Base-by-base conservation (phyloP, 208 protist genomes). In the Wallacemonas sp. region DNA sequence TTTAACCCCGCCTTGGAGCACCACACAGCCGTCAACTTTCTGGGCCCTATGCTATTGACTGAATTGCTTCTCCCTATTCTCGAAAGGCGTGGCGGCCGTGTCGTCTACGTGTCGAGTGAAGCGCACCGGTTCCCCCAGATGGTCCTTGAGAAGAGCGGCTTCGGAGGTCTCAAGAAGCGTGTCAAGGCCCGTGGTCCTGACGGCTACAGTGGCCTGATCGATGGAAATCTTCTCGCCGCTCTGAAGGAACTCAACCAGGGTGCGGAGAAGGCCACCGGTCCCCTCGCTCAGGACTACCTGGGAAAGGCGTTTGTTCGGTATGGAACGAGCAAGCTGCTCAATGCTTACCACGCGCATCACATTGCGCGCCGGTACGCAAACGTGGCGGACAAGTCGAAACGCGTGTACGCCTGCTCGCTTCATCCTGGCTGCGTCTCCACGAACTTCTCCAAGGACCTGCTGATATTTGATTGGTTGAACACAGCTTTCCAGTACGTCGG, bases 21-120 rank as follows among this genome's bases (percentile, higher is more conserved):
- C 15, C 84, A 93, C 77, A 92, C 80, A 0, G 90, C 90, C n/a
- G 84, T 87, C 21, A 96, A 96, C 58, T 92, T 94, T 44, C 75
- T 93, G 21, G 87, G 90, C 0, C 90, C 86, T 8, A 19, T 94
- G 58, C 78, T 96, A 42, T 74, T 96, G 44, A 94, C 87, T n/a
- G 85, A 96, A 69, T 71, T 92, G 44, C 71, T 96, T 55, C 70
- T 94, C 30, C 90, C 90, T 0, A 21, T 77, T 17, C 62, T 96
- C 42, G 75, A 89, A 63, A 64, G 72, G 56, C 82, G 79, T 67
- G 70, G 71, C 2, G 90, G 90, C 15, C 89, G 90, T 34, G 86
- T 95, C 1, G 90, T 95, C 63, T 89, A 93, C 46, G 90, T 95
- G 21, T 68, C 82, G 1, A 90, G 80, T 38, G 82, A 82, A 56